A percentile compares a stretch with the other conserved stretches of the same genome.
phyloP scores from a whole-genome alignment of 345 rosid genomes.

The Rhodamnia argentea region DNA sequence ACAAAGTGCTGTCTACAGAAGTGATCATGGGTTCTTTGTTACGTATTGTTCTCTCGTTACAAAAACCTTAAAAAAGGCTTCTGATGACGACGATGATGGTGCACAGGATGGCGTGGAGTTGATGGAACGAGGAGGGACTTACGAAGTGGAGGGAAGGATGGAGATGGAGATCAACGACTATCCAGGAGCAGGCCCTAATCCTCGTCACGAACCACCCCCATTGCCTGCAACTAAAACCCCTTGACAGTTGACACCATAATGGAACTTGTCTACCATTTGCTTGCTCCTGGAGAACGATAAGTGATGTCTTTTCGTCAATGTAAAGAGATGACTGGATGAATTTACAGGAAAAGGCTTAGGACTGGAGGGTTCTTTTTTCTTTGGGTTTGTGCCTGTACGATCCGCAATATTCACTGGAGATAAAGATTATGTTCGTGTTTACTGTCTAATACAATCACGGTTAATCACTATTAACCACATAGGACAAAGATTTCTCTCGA shows the following conservation, averaged over 20 bases:
- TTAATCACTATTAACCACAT: too few species aligned
- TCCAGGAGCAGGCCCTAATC: constrained; percentile 67
- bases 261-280: background rate
- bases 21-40: background rate
- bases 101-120: constrained; percentile 7
- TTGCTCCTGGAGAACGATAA: background rate
- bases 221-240: constrained; percentile 8
- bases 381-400: background rate
- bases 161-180: constrained; percentile 43
- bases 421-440: background rate
- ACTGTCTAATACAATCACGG: too few species aligned
- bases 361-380: background rate
- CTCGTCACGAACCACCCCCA: constrained; percentile 41
- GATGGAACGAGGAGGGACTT: background rate
- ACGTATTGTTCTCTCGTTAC: background rate
- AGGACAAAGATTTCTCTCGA: too few species aligned
- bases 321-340: background rate
- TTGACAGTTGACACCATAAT: background rate
- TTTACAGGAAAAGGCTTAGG: background rate
- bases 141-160: constrained; percentile 29
- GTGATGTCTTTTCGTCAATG: background rate
- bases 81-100: background rate
- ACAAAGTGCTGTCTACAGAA: background rate
- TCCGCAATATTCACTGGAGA: background rate
- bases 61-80: background rate